Conservation (phyloP, 2,329 filamentous ascomycete genomes). For the Penicillium sp. region DNA sequence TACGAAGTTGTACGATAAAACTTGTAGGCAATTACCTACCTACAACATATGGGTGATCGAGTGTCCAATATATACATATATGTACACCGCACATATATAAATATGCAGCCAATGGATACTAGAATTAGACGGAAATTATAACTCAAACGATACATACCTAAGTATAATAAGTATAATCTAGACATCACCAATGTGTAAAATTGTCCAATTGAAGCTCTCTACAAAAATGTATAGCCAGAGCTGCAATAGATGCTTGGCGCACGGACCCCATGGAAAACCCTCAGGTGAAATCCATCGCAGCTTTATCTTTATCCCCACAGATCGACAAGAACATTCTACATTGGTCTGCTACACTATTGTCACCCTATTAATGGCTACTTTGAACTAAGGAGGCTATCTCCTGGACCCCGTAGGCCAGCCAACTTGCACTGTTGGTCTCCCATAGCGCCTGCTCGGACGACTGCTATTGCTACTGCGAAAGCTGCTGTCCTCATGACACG, state of each 20-base stretch:
- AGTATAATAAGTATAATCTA: not conserved
- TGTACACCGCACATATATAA: not conserved
- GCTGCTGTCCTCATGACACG: constrained; percentile 6
- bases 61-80: not conserved
- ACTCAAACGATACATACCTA: too few species aligned
- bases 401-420: not conserved
- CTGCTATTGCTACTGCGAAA: not conserved
- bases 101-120: not conserved
- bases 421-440: not conserved
- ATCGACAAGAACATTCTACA: constrained; percentile 6
- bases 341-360: not conserved
- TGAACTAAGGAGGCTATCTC: not conserved
- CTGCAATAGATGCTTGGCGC: not conserved
- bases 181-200: not conserved
- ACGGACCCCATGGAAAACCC: constrained; percentile 6
- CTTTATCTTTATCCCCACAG: constrained; percentile 9
- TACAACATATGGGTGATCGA: not conserved
- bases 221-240: not conserved
- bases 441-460: not conserved
- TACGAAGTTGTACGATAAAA: not conserved
- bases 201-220: not conserved
- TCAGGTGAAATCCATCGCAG: constrained; percentile 4
- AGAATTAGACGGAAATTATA: not conserved
- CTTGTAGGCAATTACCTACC: not conserved
- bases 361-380: not conserved